These are phyloP conservation scores for Blastobotrys illinoisensis DNA, from an alignment of 1,139 yeast species.

Conservation along the genomic window DNA sequence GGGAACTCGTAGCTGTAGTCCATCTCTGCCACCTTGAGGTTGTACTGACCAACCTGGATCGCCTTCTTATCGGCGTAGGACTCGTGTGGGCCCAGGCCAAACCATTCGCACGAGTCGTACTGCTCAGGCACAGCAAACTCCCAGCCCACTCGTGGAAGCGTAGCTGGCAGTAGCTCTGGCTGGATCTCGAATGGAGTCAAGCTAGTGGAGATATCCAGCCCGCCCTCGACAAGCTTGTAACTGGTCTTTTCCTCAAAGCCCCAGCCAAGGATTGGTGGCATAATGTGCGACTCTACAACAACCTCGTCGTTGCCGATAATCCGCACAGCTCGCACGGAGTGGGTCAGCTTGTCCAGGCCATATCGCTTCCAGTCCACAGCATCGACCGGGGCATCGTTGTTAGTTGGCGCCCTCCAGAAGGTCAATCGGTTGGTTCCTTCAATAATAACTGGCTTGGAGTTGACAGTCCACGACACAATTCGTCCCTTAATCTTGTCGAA, in stretches of 20 bases:
- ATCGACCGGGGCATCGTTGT: slow-evolving; percentile 27
- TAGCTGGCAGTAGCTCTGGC: slow-evolving; percentile 10
- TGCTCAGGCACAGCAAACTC: slow-evolving; percentile 20
- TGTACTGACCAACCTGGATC: slow-evolving; percentile 24
- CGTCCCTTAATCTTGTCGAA: slow-evolving; percentile 18
- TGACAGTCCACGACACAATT: slow-evolving; percentile 17
- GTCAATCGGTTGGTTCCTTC: slow-evolving; percentile 19
- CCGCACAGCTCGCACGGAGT: slow-evolving; percentile 9
- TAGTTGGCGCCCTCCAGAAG: slow-evolving; percentile 31
- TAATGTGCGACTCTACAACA: slow-evolving; percentile 7
- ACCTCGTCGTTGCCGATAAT: slow-evolving; percentile 1
- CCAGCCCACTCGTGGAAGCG: slow-evolving; percentile 25
- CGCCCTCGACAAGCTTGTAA: slow-evolving; percentile 11
- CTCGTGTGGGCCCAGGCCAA: slow-evolving; percentile 36
- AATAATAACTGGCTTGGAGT: slow-evolving; percentile 14
- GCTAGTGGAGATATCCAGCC: slow-evolving; percentile 7
- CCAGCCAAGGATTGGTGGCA: slow-evolving; percentile 22
- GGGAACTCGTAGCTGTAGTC: slow-evolving; percentile 32
- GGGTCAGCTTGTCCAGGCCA: slow-evolving; percentile 18
- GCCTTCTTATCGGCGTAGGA: slow-evolving; percentile 32
- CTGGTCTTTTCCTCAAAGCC: slow-evolving; percentile 9
- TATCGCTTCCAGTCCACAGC: slow-evolving; percentile 20
- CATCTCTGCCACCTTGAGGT: slow-evolving; percentile 16
- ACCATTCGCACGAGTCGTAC: slow-evolving; percentile 25
- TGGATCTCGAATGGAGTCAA: slow-evolving; percentile 8